Base-by-base conservation (phyloP, 2,329 filamentous ascomycete species). In the Zarea fungicola region DNA sequence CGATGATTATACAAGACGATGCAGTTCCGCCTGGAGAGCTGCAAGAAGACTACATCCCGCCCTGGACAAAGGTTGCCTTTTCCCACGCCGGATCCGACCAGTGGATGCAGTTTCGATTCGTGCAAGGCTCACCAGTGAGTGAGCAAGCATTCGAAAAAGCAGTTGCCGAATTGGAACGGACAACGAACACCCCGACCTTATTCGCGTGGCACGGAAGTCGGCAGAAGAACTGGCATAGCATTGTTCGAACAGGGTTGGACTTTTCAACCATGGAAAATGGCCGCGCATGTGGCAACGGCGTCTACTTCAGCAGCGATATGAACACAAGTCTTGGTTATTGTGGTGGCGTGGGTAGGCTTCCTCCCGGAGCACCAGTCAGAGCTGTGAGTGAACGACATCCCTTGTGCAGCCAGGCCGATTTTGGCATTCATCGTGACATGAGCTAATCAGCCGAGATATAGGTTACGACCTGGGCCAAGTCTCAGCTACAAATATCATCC, bases 121-220 rank as follows among this genome's bases (percentile, higher is more conserved):
- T 86, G 0, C 92, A 95, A 71, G 91, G 90, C 8, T 85, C 89
- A 1, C 89, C 89, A 0, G 89, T 95, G 59, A 95, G 91, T 59
- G 91, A 96, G 62, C 73, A 84, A 28, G 75, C 80, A 2, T 96
- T 96, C 60, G 43, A 69, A 82, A 6, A 65, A 80, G 19, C 80
- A 83, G 13, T 73, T 93, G 3, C 70, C 73, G 31, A 60, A 67
- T 5, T 72, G 74, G n/a, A 18, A 19, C 10, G 7, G 41, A 16
- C 13, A 32, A 56, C 72, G 39, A 55, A 65, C 51, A 4, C 80
- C 55, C 85, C 87, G 0, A 92, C 88, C 0, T 65, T 96, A 2
- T 89, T 95, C 59, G 89, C 87, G 0, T 96, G 87, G 84, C 91
- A 96, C 63, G 91, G 90, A 6, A 95, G 88, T 58, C 63, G 69